Conservation (phyloP, 768 basidiomycete genomes). For the Bullera alba region DNA sequence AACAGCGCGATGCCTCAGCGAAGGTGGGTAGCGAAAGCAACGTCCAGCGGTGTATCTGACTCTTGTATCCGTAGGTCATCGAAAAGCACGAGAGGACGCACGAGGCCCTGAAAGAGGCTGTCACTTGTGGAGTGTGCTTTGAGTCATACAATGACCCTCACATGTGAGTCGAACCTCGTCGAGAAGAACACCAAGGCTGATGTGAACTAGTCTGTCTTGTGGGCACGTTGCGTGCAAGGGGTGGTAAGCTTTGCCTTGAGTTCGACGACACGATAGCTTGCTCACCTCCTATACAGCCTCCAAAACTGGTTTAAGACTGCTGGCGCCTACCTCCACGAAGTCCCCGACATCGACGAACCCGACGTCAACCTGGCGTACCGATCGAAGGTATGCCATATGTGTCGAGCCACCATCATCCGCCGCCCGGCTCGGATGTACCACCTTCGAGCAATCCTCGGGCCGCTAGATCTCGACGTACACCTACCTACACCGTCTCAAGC, state of each 20-base stretch:
- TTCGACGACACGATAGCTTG: neutral
- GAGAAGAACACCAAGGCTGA: neutral
- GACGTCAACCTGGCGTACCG: slow-evolving; percentile 25
- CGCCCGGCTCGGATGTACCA: slow-evolving; percentile 29
- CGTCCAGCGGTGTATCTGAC: no score
- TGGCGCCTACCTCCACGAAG: slow-evolving; percentile 14
- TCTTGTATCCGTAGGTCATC: slow-evolving; percentile 12
- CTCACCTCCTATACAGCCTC: slow-evolving; percentile 12
- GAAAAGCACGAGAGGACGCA: slow-evolving; percentile 9
- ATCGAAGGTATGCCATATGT: slow-evolving; percentile 32
- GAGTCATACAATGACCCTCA: slow-evolving; percentile 33
- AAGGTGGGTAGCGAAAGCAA: no score
- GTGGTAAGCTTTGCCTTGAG: slow-evolving; percentile 23
- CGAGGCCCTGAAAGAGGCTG: slow-evolving; percentile 18
- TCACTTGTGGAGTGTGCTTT: slow-evolving; percentile 30
- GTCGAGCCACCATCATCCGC: slow-evolving; percentile 23
- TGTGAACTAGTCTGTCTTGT: slow-evolving; percentile 21
- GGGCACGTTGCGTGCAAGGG: slow-evolving; percentile 35
- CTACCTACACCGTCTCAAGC: slow-evolving; percentile 14
- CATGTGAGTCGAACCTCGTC: slow-evolving; percentile 18
- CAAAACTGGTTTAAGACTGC: slow-evolving; percentile 23
- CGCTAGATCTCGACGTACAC: slow-evolving; percentile 18
- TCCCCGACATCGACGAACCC: slow-evolving; percentile 4
- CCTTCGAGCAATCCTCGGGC: slow-evolving; percentile 23
- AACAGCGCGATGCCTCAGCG: neutral